Percentiles rank a stretch among this genome's conserved stretches.
Conservation (phyloP, 257 asterid species). For the Capsicum chinense region DNA sequence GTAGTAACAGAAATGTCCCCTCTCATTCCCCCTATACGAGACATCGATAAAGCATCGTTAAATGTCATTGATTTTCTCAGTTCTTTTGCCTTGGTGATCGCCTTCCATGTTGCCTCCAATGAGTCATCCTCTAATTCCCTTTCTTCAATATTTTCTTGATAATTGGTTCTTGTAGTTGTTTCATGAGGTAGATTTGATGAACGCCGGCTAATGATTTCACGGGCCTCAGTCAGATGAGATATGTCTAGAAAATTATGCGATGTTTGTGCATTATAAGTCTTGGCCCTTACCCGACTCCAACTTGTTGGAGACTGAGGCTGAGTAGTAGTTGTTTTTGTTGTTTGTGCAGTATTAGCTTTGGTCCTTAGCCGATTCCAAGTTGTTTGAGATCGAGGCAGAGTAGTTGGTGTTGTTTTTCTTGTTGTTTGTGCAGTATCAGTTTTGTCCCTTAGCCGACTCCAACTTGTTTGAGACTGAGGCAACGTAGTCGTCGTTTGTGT, state of each 20-base stretch:
- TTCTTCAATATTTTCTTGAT: background rate
- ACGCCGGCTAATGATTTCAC: conserved; percentile 27
- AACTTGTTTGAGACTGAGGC: background rate
- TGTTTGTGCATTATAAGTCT: background rate
- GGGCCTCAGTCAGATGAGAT: conserved; percentile 11
- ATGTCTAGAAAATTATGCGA: background rate
- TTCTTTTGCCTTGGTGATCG: conserved; percentile 46
- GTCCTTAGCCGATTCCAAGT: background rate
- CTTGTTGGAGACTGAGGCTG: background rate
- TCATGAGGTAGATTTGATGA: conserved; percentile 20
- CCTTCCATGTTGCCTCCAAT: conserved; percentile 70
- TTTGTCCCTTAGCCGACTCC: background rate
- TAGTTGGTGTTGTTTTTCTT: too few species aligned
- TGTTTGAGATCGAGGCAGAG: background rate
- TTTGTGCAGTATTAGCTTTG: background rate
- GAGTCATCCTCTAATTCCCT: conserved; percentile 42
- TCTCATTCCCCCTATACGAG: conserved; percentile 53
- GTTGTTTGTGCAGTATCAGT: background rate
- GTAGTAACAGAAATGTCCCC: conserved; percentile 57
- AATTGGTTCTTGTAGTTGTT: background rate
- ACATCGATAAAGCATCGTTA: conserved; percentile 50
- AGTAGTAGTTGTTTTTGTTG: background rate
- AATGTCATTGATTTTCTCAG: conserved; percentile 62
- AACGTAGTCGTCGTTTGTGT: background rate
- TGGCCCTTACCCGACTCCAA: background rate